Conservation (phyloP, 2,329 filamentous ascomycete genomes). For the Hypoxylon sp. region DNA sequence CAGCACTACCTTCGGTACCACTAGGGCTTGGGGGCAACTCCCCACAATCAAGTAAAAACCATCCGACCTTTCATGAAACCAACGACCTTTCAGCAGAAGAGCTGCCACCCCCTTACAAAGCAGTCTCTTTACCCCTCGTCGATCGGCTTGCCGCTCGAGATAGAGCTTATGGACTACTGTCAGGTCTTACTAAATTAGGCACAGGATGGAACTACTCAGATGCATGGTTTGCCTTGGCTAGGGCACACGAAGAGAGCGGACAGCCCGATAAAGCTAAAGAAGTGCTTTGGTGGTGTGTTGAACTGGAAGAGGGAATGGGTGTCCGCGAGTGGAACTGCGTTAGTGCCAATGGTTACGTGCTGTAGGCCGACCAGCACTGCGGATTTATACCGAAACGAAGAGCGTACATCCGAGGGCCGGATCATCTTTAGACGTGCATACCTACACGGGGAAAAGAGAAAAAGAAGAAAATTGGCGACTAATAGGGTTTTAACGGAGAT, state of each 20-base stretch:
- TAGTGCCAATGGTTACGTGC: slow-evolving; percentile 75
- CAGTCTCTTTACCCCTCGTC: slow-evolving; percentile 76
- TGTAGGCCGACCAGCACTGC: slow-evolving; percentile 56
- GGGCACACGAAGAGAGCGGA: slow-evolving; percentile 88
- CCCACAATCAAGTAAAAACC: slow-evolving; percentile 32
- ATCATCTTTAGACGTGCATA: slow-evolving; percentile 3
- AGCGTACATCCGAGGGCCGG: slow-evolving; percentile 15
- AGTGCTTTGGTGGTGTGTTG: slow-evolving; percentile 97
- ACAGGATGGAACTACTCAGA: slow-evolving; percentile 92
- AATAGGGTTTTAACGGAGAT: slow-evolving; percentile 24
- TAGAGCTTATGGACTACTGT: slow-evolving; percentile 86
- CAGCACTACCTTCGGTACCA: slow-evolving; percentile 60
- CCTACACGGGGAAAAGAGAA: slow-evolving; percentile 21
- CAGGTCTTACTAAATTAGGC: slow-evolving; percentile 86
- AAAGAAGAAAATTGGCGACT: slow-evolving; percentile 37
- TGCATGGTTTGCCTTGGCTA: slow-evolving; percentile 90
- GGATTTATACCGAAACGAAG: slow-evolving; percentile 9
- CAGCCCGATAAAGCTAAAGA: slow-evolving; percentile 91
- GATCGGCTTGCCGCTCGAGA: slow-evolving; percentile 92
- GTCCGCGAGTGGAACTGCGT: slow-evolving; percentile 84
- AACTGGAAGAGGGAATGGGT: slow-evolving; percentile 87
- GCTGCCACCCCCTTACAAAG: slow-evolving; percentile 68
- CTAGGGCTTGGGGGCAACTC: slow-evolving; percentile 61
- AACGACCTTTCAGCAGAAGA: slow-evolving; percentile 54
- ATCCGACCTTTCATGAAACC: slow-evolving; percentile 34